A percentile compares a stretch with the other conserved stretches of the same genome.
phyloP scores from a whole-genome alignment of 1,284 basidiomycete species.

The Porogramme epimiltina region DNA sequence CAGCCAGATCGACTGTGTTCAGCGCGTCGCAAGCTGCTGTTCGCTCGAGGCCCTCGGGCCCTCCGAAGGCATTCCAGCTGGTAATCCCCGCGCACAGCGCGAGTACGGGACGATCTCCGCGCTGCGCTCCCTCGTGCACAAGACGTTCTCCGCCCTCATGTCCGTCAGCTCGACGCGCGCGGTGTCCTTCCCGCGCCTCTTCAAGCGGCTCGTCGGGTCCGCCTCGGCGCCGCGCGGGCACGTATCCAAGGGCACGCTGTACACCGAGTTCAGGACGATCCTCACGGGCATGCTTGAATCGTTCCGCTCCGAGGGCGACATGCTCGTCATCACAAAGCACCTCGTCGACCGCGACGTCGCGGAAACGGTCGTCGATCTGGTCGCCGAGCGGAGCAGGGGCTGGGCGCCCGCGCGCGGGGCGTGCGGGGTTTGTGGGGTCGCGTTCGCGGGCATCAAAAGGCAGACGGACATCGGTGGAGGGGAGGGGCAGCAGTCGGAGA shows the following conservation, averaged over 20 bases:
- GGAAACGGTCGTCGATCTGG: constrained; percentile 60
- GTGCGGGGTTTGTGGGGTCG: constrained; percentile 26
- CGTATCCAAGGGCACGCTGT: constrained; percentile 64
- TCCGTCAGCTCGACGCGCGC: constrained; percentile 81
- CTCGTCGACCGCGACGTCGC: constrained; percentile 86
- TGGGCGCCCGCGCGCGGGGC: constrained; percentile 29
- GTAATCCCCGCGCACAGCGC: constrained; percentile 23
- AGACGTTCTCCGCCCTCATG: constrained; percentile 84
- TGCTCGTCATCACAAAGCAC: constrained; percentile 86
- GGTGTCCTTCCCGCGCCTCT: constrained; percentile 89
- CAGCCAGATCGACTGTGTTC: constrained; percentile 80
- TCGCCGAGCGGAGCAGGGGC: constrained; percentile 30
- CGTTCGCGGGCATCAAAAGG: constrained; percentile 20
- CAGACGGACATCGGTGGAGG: not conserved
- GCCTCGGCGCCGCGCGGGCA: constrained; percentile 51
- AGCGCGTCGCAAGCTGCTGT: constrained; percentile 58
- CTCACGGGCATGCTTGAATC: constrained; percentile 93
- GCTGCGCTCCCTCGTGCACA: constrained; percentile 79
- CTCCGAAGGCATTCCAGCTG: constrained; percentile 19
- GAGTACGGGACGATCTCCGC: constrained; percentile 44
- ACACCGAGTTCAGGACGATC: constrained; percentile 90
- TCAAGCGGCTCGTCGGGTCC: constrained; percentile 86
- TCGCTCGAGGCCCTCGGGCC: constrained; percentile 29
- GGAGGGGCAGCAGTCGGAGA: constrained; percentile 18
- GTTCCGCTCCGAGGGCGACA: constrained; percentile 89